Evolutionary conservation across 805 yeast species (phyloP).

Genomic region (Metschnikowia peoriensis): DNA sequence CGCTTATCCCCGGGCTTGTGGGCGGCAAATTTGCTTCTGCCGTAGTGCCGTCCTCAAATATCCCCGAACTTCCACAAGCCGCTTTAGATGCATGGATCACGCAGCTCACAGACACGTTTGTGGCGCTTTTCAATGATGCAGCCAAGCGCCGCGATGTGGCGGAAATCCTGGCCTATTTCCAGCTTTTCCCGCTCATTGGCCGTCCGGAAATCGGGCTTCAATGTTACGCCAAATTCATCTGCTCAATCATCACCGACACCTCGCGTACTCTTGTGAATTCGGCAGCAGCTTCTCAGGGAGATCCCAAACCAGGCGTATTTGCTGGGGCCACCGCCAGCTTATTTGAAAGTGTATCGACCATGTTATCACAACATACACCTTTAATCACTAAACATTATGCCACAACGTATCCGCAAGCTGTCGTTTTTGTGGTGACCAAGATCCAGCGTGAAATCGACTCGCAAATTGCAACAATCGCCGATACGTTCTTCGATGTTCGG

Average conservation of each 20-base stretch:
- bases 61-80: constrained; percentile 73
- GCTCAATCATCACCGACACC: constrained; percentile 78
- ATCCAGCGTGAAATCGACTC: constrained; percentile 88
- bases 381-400: constrained; percentile 68
- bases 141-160: constrained; percentile 64
- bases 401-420: constrained; percentile 50
- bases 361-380: constrained; percentile 82
- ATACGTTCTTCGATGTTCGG: constrained; percentile 77
- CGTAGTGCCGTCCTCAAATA: constrained; percentile 82
- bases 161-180: constrained; percentile 73
- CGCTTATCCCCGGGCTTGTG: constrained; percentile 53
- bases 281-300: constrained; percentile 23
- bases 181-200: constrained; percentile 82
- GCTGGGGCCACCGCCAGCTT: constrained; percentile 62
- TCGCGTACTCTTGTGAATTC: constrained; percentile 62
- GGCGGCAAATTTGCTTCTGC: constrained; percentile 69
- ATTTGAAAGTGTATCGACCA: constrained; percentile 80
- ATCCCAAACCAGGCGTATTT: constrained; percentile 47
- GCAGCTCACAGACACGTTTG: constrained; percentile 56
- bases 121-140: constrained; percentile 65
- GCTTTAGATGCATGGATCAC: constrained; percentile 58
- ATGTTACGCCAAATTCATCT: constrained; percentile 82
- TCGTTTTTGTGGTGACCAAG: constrained; percentile 63
- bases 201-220: constrained; percentile 68
- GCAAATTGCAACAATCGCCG: constrained; percentile 87